phyloP scores from a whole-genome alignment of 345 rosid species.

The Bruguiera gymnorhiza region DNA sequence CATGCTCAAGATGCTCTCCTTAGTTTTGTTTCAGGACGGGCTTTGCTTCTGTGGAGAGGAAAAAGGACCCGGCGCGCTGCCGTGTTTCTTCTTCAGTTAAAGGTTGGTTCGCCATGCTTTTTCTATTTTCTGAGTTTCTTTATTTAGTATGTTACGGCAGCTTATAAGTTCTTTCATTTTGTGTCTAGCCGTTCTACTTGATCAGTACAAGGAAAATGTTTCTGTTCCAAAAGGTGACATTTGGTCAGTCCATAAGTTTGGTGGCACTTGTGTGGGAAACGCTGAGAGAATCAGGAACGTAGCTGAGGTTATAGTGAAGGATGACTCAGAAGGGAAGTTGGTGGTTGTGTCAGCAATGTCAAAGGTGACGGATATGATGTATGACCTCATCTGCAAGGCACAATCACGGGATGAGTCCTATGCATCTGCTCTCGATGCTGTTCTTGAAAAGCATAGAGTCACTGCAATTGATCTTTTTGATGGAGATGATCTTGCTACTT shows the following conservation, averaged over 20 bases:
- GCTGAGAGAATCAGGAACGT: conserved; percentile 84
- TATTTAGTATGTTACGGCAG: background rate
- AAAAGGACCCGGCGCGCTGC: conserved; percentile 32
- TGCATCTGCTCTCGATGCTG: conserved; percentile 64
- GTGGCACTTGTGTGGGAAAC: conserved; percentile 95
- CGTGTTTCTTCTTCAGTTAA: conserved; percentile 44
- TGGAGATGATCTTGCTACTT: conserved; percentile 71
- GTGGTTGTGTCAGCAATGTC: conserved; percentile 97
- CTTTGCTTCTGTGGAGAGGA: conserved; percentile 25
- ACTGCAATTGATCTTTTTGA: conserved; percentile 82
- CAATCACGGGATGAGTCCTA: conserved; percentile 83
- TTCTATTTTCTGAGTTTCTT: background rate
- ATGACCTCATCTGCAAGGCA: conserved; percentile 80
- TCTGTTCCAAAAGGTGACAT: conserved; percentile 57
- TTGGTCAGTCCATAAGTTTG: conserved; percentile 97
- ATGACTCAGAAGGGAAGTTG: conserved; percentile 70
- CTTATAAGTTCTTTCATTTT: background rate
- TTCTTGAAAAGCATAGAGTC: conserved; percentile 69
- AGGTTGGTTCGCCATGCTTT: conserved; percentile 35
- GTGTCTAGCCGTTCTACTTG: conserved; percentile 47
- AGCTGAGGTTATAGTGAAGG: conserved; percentile 61
- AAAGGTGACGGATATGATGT: conserved; percentile 99
- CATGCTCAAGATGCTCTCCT: background rate
- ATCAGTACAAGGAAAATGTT: conserved; percentile 41
- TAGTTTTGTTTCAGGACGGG: conserved; percentile 30